Percentiles rank a stretch among this genome's conserved stretches.
These are phyloP conservation scores for Monilinia fructigena DNA, from an alignment of 2,329 filamentous ascomycete genomes.

Conservation along the genomic window DNA sequence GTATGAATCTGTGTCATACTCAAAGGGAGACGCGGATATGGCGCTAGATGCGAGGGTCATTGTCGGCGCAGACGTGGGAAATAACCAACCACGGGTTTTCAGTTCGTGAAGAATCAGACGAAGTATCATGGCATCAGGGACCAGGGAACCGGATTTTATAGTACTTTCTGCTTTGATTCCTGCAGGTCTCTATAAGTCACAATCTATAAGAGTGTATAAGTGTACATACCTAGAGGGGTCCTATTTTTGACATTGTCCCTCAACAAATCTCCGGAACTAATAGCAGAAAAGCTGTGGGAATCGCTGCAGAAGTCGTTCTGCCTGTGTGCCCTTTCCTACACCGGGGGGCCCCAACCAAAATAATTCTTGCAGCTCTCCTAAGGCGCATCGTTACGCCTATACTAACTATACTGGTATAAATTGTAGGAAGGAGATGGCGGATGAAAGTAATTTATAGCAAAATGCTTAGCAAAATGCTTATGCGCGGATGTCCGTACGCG, in stretches of 20 bases:
- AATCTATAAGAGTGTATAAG: background rate
- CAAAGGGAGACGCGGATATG: constrained; percentile 41
- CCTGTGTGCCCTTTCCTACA: constrained; percentile 95
- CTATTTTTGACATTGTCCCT: constrained; percentile 87
- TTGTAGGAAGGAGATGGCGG: background rate
- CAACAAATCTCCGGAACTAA: constrained; percentile 91
- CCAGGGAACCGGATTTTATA: constrained; percentile 86
- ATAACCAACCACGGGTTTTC: constrained; percentile 79
- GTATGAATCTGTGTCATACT: constrained; percentile 36
- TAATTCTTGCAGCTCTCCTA: constrained; percentile 81
- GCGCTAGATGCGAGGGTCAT: constrained; percentile 35
- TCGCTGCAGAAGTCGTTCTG: constrained; percentile 78
- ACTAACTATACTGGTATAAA: background rate
- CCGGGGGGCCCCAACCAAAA: constrained; percentile 89
- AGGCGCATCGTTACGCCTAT: constrained; percentile 56
- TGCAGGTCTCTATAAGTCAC: constrained; percentile 41
- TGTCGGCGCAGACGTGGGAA: constrained; percentile 44
- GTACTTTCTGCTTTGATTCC: constrained; percentile 87
- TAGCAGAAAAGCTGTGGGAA: constrained; percentile 87
- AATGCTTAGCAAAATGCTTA: background rate
- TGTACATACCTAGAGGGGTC: constrained; percentile 72
- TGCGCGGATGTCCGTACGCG: constrained; percentile 15
- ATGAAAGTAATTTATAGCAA: background rate
- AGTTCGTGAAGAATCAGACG: constrained; percentile 91
- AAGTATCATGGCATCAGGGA: constrained; percentile 87